A percentile compares a stretch with the other conserved stretches of the same genome.
These are phyloP conservation scores for Salix dunnii DNA, from an alignment of 345 rosid species.

Conservation along the genomic window DNA sequence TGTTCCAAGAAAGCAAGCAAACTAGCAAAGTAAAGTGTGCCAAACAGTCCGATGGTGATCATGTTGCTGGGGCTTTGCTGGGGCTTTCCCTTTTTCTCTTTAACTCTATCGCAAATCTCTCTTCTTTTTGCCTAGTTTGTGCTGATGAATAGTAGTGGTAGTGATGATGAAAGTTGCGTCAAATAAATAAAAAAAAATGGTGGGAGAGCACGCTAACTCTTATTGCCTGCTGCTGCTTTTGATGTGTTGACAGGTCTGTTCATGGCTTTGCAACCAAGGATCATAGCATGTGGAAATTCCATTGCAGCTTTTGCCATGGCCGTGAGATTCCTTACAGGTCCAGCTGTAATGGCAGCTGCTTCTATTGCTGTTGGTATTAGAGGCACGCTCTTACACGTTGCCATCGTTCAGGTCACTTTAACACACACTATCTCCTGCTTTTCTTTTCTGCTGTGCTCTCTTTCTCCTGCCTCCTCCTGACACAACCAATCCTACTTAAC, in stretches of 20 bases:
- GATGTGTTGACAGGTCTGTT: constrained; percentile 66
- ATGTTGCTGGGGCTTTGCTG: constrained; percentile 23
- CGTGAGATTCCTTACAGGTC: constrained; percentile 94
- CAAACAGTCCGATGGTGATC: constrained; percentile 27
- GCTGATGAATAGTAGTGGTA: constrained; percentile 4
- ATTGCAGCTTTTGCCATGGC: constrained; percentile 85
- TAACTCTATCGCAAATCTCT: neutral
- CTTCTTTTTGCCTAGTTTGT: constrained; percentile 13
- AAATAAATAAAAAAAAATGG: neutral
- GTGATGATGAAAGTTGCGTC: constrained; percentile 15
- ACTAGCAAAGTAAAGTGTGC: constrained; percentile 14
- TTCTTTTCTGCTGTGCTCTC: neutral
- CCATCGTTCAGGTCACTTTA: constrained; percentile 80
- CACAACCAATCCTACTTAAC: constrained; percentile 35
- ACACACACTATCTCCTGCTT: neutral
- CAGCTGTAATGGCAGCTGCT: constrained; percentile 98
- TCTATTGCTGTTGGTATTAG: constrained; percentile 85
- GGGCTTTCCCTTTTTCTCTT: neutral
- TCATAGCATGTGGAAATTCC: constrained; percentile 97
- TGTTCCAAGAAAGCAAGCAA: constrained; percentile 30
- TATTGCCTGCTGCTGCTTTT: neutral
- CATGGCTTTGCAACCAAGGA: constrained; percentile 99
- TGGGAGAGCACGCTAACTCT: constrained; percentile 17
- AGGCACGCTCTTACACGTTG: constrained; percentile 82
- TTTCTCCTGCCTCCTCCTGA: constrained; percentile 26